Conservation (phyloP, 1,284 basidiomycete genomes). For the Schizophyllum amplum region DNA sequence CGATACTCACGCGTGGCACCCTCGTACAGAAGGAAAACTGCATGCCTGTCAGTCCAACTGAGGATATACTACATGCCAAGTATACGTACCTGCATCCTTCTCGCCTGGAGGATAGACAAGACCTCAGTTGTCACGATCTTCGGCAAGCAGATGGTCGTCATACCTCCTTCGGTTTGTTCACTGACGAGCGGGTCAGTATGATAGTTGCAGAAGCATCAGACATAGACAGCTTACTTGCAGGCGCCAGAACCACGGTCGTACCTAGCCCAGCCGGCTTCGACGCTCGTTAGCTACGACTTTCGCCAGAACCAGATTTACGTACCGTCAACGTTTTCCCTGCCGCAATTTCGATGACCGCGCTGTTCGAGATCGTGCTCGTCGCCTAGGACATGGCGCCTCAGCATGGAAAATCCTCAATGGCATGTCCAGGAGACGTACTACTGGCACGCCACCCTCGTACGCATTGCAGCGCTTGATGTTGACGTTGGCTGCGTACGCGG, state of each 20-base stretch:
- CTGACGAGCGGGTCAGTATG: neutral
- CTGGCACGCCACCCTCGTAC: neutral
- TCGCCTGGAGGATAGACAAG: neutral
- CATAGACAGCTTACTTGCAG: neutral
- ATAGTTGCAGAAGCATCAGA: neutral
- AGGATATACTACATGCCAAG: neutral
- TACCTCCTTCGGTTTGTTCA: neutral
- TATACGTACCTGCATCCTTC: neutral
- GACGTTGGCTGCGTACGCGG: neutral
- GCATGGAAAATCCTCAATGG: neutral
- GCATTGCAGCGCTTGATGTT: neutral
- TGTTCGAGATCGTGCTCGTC: neutral
- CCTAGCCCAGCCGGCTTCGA: neutral
- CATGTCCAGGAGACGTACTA: neutral
- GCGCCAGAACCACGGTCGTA: neutral
- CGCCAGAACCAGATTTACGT: too few species aligned
- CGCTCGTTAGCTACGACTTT: too few species aligned
- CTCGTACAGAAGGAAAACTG: neutral
- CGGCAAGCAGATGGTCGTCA: too few species aligned
- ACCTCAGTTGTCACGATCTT: too few species aligned
- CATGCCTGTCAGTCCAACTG: neutral
- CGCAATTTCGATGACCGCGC: neutral
- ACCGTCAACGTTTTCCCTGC: neutral
- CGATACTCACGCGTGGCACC: neutral
- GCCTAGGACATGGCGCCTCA: neutral